Base-by-base conservation (phyloP, 2,329 filamentous ascomycete genomes). In the Xylariaceae sp. region DNA sequence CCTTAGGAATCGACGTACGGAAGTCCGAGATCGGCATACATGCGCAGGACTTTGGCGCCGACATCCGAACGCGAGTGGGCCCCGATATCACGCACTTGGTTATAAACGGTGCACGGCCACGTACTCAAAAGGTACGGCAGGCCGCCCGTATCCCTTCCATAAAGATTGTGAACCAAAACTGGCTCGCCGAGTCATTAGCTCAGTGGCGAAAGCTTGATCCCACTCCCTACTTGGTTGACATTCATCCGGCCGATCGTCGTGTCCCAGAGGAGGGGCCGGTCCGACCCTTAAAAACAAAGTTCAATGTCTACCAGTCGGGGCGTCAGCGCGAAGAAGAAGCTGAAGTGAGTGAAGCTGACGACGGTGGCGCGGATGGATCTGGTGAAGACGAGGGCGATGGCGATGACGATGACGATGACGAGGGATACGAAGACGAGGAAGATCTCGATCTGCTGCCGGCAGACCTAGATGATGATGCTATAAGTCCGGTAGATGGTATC, bases 131-230 rank as follows among this genome's bases (percentile, higher is more conserved):
- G 75, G 91, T 97, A 49, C 88, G 90, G 52, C 88, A 92, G 73
- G 94, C 94, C 0, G 87, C 89, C 11, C 85, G 87, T 64, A 88
- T 91, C 57, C 80, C 88, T 0, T 84, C 85, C 55, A 89, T 97
- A 73, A 92, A 92, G 72, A 96, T 99, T 60, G 94, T 99, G 52
- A 92, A 88, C 66, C 89, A 92, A 56, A 86, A 90, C 68, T 99
- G 94, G 94, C 84, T 99, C 35, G 82, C 87, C 37, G 88, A 92
- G 66, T 95, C 88, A 57, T 85, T 97, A 64, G 88, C 86, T 30
- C 88, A 88, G 72, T 99, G 94, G 94, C 80, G 83, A 63, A 87
- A 84, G 58, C 78, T 95, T 9, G 86, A 94, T 58, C 92, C 97
- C 72, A 80, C 80, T 2, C 87, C 88, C 0, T 96, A 93, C 69